Percentiles rank a stretch among this genome's conserved stretches.
Evolutionary conservation across 1,284 basidiomycete genomes (phyloP).

Genomic region (Amylostereum areolatum): DNA sequence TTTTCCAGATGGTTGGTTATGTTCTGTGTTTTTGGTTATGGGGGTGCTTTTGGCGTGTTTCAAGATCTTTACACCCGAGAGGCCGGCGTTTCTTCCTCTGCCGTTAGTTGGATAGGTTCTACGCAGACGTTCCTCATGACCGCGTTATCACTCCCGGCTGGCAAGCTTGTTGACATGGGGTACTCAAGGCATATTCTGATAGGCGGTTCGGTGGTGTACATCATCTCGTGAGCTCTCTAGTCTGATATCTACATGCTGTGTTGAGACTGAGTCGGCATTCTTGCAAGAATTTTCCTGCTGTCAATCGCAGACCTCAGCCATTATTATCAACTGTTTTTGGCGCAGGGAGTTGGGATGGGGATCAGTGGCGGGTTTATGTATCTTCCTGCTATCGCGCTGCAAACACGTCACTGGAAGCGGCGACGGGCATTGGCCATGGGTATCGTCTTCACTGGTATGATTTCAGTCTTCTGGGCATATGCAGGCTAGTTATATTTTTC

Average conservation of each 20-base stretch:
- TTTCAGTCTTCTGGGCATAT: neutral
- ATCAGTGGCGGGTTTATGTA: neutral
- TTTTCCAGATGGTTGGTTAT: conserved; percentile 10
- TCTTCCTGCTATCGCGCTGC: neutral
- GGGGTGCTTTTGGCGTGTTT: conserved; percentile 3
- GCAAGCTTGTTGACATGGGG: neutral
- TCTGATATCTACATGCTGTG: neutral
- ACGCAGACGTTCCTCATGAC: conserved; percentile 4
- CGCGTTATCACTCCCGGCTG: neutral
- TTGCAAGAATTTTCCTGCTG: neutral
- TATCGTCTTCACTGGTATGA: neutral
- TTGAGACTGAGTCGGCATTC: neutral
- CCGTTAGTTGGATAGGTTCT: conserved; percentile 5
- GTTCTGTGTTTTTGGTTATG: conserved; percentile 8
- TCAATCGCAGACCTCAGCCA: neutral
- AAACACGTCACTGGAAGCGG: neutral
- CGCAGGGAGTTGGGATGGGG: neutral
- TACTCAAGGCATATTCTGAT: neutral
- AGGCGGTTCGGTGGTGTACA: neutral
- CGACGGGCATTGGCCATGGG: neutral
- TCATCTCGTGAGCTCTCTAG: neutral
- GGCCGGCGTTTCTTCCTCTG: neutral
- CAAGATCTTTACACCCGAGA: conserved; percentile 5
- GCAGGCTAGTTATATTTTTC: neutral
- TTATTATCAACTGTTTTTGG: neutral